Evolutionary conservation across 1,284 basidiomycete species (phyloP).

Genomic region (Termitomyces sp.): DNA sequence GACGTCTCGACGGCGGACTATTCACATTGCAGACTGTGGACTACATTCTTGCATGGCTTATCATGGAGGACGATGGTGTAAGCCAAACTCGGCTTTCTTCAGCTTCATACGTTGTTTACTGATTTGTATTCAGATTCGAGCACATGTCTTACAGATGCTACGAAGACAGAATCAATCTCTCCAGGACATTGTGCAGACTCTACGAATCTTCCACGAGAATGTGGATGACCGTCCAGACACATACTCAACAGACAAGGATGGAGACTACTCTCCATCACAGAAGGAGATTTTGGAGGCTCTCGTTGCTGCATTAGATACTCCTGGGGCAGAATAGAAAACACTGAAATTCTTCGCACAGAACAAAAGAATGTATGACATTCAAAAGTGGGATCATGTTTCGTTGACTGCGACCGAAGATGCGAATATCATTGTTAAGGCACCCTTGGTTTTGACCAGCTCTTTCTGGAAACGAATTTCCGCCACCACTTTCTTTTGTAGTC

Average conservation of each 20-base stretch:
- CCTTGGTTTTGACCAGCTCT: constrained; percentile 80
- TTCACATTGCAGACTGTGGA: constrained; percentile 89
- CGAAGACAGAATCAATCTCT: constrained; percentile 64
- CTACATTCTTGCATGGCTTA: constrained; percentile 91
- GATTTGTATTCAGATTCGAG: constrained; percentile 51
- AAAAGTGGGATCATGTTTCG: constrained; percentile 10
- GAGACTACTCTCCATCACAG: constrained; percentile 45
- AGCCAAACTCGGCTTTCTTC: constrained; percentile 21
- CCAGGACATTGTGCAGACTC: constrained; percentile 58
- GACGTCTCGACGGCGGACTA: constrained; percentile 80
- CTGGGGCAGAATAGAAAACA: constrained; percentile 7
- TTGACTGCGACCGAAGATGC: constrained; percentile 49
- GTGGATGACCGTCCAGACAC: constrained; percentile 49
- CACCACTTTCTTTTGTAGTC: constrained; percentile 78
- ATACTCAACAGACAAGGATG: constrained; percentile 20
- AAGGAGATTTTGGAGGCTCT: constrained; percentile 67
- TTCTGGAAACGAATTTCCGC: constrained; percentile 90
- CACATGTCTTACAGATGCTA: constrained; percentile 73
- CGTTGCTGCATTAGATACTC: constrained; percentile 54
- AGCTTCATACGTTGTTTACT: neutral
- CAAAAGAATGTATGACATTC: neutral
- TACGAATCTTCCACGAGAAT: constrained; percentile 68
- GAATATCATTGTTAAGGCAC: constrained; percentile 91
- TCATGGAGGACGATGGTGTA: constrained; percentile 98
- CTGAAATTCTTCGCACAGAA: neutral